Evolutionary conservation across 1,139 yeast genomes (phyloP), one percentile per base, ranked within the genome.

Genomic region (Scheffersomyces insectosa): DNA sequence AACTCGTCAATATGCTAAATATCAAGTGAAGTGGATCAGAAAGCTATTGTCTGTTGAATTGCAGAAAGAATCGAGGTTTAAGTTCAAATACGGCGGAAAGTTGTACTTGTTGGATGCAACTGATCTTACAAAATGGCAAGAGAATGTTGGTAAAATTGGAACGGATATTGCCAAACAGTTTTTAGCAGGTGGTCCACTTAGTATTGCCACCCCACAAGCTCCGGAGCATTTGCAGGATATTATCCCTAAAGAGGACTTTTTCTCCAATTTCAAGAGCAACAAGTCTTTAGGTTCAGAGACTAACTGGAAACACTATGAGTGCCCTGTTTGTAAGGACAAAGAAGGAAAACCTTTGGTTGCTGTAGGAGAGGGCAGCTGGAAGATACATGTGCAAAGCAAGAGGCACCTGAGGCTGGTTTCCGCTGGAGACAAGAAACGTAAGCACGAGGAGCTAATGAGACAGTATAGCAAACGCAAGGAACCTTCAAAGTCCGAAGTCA

Each of bases 1-100:
- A 36, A 93, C 99, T 0, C 68, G 96, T 43, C 88, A 85, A 56
- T 93, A 93, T 61, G 96, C 98, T 1, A 84, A 85, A 49, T 80
- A 79, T 50, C 99, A 93, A 60, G 82, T 90, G n/a, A 90, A 90
- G 61, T 93, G 98, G 97, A 91, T 93, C 47, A 77, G 77, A 41
- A 88, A 86, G 53, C 72, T 84, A 44, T 68, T 93, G 28, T 74
- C 83, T 3, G 80, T 84, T 1, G 90, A 86, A 59, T 65, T 86
- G 16, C 63, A 67, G 10, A 74, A 74, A 42, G 86, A 82, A 45
- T 55, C 68, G 1, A 56, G 74, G n/a, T 78, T 78, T 47, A 59
- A 65, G 8, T 78, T 67, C 60, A 63, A 70, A 36, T 73, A 80
- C 48, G 87, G 87, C 1, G 91, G 91, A 0, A 75, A 77, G 39